Evolutionary conservation across 2,329 filamentous ascomycete species (phyloP).

Genomic region (Neophaeococcomyces mojaviensis): DNA sequence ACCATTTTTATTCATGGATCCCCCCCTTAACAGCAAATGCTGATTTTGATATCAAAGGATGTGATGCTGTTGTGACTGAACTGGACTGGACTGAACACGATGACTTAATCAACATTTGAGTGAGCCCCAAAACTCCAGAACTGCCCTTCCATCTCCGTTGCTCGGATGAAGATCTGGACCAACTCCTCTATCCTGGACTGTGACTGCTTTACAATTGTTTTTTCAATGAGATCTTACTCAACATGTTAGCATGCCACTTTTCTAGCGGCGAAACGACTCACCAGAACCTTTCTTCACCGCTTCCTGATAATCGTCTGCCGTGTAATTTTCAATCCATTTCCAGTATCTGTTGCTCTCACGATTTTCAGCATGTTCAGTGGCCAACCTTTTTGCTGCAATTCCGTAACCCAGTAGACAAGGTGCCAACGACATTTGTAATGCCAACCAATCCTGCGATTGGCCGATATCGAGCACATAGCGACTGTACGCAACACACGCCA

Average conservation of each 20-base stretch:
- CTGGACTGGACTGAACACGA: not conserved
- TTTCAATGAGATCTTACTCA: slow-evolving; percentile 63
- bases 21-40: too few relatives aligned
- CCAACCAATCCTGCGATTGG: slow-evolving; percentile 79
- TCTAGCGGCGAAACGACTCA: slow-evolving; percentile 33
- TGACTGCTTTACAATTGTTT: slow-evolving; percentile 64
- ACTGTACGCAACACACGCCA: slow-evolving; percentile 74
- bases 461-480: slow-evolving; percentile 84
- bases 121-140: slow-evolving; percentile 65
- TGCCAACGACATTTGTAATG: slow-evolving; percentile 73
- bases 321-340: slow-evolving; percentile 87
- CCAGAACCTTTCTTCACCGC: slow-evolving; percentile 65
- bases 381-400: slow-evolving; percentile 64
- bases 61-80: not conserved
- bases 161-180: slow-evolving; percentile 74
- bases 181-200: slow-evolving; percentile 71
- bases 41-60: not conserved
- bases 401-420: slow-evolving; percentile 89
- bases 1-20: too few relatives aligned
- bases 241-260: slow-evolving; percentile 11
- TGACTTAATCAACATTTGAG: not conserved
- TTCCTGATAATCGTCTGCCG: slow-evolving; percentile 67
- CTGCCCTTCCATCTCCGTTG: slow-evolving; percentile 69
- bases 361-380: slow-evolving; percentile 52
- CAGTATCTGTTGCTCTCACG: slow-evolving; percentile 65